Conservation (phyloP, 768 basidiomycete genomes). For the Porpolomopsis calyptriformis region DNA sequence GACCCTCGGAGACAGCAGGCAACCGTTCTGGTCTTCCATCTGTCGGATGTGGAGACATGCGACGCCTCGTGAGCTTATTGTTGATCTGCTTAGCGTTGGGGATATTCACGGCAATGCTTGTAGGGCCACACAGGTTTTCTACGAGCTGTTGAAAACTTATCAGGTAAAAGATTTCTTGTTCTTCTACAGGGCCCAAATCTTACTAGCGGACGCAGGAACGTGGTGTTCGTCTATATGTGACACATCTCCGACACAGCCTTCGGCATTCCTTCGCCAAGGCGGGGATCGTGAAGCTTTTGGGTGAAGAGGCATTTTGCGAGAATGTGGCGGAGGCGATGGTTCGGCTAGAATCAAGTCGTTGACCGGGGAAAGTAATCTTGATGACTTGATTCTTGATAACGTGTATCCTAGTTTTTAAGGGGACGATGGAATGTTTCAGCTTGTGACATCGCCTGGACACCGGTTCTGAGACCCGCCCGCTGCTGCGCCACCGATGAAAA, state of each 20-base stretch:
- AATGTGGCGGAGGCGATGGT: conserved; percentile 42
- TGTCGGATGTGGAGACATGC: conserved; percentile 82
- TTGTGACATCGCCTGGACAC: too few relatives aligned
- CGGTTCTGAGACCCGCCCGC: too few relatives aligned
- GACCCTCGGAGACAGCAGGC: conserved; percentile 68
- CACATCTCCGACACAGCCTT: conserved; percentile 34
- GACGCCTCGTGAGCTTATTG: conserved; percentile 73
- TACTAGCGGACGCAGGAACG: conserved; percentile 27
- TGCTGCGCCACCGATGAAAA: too few relatives aligned
- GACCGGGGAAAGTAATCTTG: background rate
- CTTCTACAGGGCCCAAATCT: background rate
- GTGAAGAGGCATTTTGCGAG: conserved; percentile 36
- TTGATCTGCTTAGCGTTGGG: background rate
- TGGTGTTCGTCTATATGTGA: conserved; percentile 40
- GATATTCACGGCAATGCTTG: background rate
- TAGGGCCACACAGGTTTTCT: conserved; percentile 77
- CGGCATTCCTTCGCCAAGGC: conserved; percentile 38
- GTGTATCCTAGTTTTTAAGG: too few relatives aligned
- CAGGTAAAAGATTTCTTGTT: conserved; percentile 29
- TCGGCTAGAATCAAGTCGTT: background rate
- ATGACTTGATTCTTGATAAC: too few relatives aligned
- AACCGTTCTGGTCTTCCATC: conserved; percentile 77
- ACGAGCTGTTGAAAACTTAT: conserved; percentile 71
- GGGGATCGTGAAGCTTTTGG: conserved; percentile 40
- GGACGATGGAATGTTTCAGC: too few relatives aligned